phyloP scores from a whole-genome alignment of 2,329 filamentous ascomycete genomes.

The Penicillium thymicola region DNA sequence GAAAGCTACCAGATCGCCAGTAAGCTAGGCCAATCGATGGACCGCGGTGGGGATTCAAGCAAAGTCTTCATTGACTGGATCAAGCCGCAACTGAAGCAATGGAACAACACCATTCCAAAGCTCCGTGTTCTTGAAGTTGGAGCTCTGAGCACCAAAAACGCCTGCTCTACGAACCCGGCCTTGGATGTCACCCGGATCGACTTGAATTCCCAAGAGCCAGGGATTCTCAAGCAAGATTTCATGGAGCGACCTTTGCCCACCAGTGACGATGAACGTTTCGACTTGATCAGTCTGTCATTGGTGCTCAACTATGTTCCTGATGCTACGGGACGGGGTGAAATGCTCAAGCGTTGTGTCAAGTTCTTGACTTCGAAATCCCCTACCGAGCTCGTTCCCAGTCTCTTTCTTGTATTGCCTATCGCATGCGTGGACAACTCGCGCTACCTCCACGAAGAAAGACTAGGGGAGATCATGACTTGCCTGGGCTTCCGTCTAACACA shows the following conservation, averaged over 20 bases:
- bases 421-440: conserved; percentile 87
- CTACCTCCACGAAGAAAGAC: conserved; percentile 71
- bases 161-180: conserved; percentile 68
- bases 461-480: conserved; percentile 70
- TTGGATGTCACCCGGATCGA: conserved; percentile 84
- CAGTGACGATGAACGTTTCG: conserved; percentile 63
- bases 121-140: conserved; percentile 83
- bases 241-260: conserved; percentile 77
- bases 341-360: conserved; percentile 71
- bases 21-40: conserved; percentile 58
- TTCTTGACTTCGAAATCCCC: conserved; percentile 56
- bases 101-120: conserved; percentile 24
- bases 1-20: conserved; percentile 61
- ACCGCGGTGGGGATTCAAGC: conserved; percentile 63
- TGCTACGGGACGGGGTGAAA: conserved; percentile 69
- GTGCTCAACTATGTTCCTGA: conserved; percentile 94
- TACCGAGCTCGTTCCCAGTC: conserved; percentile 44
- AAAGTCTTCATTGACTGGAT: conserved; percentile 60
- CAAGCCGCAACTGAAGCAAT: conserved; percentile 25
- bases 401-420: conserved; percentile 87
- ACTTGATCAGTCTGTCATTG: conserved; percentile 86
- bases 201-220: conserved; percentile 75
- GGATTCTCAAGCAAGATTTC: conserved; percentile 85
- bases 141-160: conserved; percentile 78
- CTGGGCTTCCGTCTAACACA: conserved; percentile 68